Evolutionary conservation across 2,329 filamentous ascomycete species (phyloP), one percentile per base, ranked within the genome.

Genomic region (Thelonectria olida): DNA sequence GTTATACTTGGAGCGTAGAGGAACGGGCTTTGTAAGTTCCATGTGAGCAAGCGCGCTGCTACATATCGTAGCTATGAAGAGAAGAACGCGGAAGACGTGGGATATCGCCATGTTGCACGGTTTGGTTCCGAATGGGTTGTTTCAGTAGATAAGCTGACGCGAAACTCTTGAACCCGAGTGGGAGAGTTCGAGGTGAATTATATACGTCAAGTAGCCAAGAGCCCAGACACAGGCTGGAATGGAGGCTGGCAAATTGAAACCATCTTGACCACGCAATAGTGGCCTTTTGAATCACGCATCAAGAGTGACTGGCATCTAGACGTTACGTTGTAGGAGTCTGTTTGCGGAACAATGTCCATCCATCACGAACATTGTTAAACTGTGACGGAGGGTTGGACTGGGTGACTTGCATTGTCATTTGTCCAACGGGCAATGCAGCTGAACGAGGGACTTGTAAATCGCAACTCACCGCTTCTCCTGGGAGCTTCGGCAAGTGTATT

Each of bases 1-100:
- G 75, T 85, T 85, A 71, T 75, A 75, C 75, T 82, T 84, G 73
- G 82, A 84, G 45, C 76, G 76, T 64, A 87, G 78, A 3, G 84
- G 82, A 17, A 81, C 67, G 2, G 85, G 85, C 62, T 76, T 77
- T 19, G 71, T 73, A 78, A 85, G 80, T 67, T 83, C 79, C 80
- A 87, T 86, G 73, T 86, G 84, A 48, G 48, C 56, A n/a, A 49
- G 15, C 5, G 10, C 27, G 8, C 7, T n/a, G 2, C 17, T 22
- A 3, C 61, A 39, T 5, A 44, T 20, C 4, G 8, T 7, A 4
- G 47, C 49, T 13, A 65, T 13, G 48, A 25, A 49, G 13, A 52
- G 9, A 12, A 34, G 34, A 7, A 45, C 17, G 7, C 23, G 20
- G n/a, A 19, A 25, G 1, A 38, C 7, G 17, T 4, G 41, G n/a